Conservation (phyloP, 208 protist species). For the Borovskyia barvae region DNA sequence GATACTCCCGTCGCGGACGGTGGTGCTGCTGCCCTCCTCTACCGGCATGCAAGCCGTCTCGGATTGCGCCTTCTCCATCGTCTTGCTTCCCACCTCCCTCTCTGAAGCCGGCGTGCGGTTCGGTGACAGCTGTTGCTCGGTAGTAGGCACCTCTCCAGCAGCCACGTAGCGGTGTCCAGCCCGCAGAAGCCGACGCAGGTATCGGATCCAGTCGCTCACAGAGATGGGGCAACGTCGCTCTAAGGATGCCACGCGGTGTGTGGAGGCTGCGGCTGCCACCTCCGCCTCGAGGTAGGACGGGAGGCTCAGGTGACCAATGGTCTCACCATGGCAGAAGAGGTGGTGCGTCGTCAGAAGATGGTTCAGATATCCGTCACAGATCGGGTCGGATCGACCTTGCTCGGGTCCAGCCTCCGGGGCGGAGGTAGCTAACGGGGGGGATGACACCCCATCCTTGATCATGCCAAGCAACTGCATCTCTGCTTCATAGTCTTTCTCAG, state of each 20-base stretch:
- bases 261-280: background rate
- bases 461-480: background rate
- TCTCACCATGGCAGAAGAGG: conserved; percentile 24
- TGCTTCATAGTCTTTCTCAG: background rate
- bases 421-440: background rate
- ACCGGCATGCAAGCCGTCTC: too few relatives aligned
- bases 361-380: too few relatives aligned
- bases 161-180: conserved; percentile 4
- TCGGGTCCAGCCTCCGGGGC: background rate
- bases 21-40: background rate
- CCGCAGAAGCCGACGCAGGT: background rate
- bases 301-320: conserved; percentile 4
- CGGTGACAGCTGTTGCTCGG: too few relatives aligned
- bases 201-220: background rate
- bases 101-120: too few relatives aligned
- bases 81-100: too few relatives aligned
- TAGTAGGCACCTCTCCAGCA: too few relatives aligned
- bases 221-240: background rate
- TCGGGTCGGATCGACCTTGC: too few relatives aligned
- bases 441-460: background rate
- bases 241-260: background rate
- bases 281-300: conserved; percentile 16
- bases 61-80: too few relatives aligned
- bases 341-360: conserved; percentile 14
- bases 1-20: background rate